Percentiles rank a stretch among this genome's conserved stretches.
These are phyloP conservation scores for Amphibolis antarctica DNA, from an alignment of 106 monocot species.

Conservation along the genomic window DNA sequence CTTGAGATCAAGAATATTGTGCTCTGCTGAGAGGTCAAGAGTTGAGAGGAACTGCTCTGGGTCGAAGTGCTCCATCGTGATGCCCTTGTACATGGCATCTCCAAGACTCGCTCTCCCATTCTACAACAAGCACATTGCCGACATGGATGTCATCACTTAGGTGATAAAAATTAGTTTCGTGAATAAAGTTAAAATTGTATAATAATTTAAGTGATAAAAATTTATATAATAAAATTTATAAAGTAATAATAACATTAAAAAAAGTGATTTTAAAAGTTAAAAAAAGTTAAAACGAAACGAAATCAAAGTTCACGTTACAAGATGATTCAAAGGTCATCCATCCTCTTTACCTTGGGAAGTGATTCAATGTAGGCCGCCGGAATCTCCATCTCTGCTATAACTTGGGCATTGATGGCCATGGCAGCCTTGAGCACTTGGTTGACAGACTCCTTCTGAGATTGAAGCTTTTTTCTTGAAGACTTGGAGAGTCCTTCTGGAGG, in stretches of 20 bases:
- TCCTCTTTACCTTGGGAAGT: constrained; percentile 81
- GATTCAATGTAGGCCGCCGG: constrained; percentile 54
- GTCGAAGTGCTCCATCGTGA: constrained; percentile 34
- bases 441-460: constrained; percentile 52
- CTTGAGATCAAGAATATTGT: constrained; percentile 62
- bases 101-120: constrained; percentile 51
- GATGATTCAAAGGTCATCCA: too few relatives aligned
- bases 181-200: too few relatives aligned
- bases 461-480: constrained; percentile 29
- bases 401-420: constrained; percentile 53
- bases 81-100: constrained; percentile 50
- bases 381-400: constrained; percentile 69
- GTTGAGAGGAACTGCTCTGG: constrained; percentile 56
- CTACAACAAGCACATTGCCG: constrained; percentile 21
- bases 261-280: too few relatives aligned
- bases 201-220: too few relatives aligned
- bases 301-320: background rate
- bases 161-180: too few relatives aligned
- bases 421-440: constrained; percentile 87
- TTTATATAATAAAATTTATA: too few relatives aligned
- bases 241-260: too few relatives aligned
- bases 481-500: constrained; percentile 46
- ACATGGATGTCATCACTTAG: too few relatives aligned
- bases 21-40: constrained; percentile 52
- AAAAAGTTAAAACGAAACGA: background rate